Conservation (phyloP, 805 yeast genomes). For the Torulaspora maleeae region DNA sequence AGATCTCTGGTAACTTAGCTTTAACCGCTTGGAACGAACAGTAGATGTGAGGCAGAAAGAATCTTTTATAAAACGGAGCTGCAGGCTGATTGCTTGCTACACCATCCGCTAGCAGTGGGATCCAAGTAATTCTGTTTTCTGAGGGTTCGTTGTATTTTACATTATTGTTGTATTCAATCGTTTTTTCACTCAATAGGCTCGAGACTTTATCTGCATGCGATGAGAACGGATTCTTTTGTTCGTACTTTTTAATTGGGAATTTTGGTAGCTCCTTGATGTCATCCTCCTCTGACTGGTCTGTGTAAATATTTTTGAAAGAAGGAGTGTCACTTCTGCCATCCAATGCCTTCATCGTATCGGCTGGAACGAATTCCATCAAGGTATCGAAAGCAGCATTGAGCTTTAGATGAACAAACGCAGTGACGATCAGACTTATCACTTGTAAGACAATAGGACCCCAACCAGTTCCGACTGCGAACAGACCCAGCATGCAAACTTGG, state of each 20-base stretch:
- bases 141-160: slow-evolving; percentile 12
- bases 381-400: slow-evolving; percentile 62
- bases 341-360: slow-evolving; percentile 69
- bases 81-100: slow-evolving; percentile 32
- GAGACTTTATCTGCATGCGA: slow-evolving; percentile 6
- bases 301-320: slow-evolving; percentile 41
- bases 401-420: slow-evolving; percentile 64
- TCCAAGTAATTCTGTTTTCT: slow-evolving; percentile 31
- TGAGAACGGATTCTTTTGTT: slow-evolving; percentile 6
- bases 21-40: slow-evolving; percentile 46
- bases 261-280: slow-evolving; percentile 31
- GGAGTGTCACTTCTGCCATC: slow-evolving; percentile 66
- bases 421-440: slow-evolving; percentile 56
- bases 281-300: slow-evolving; percentile 11
- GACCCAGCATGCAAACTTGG: slow-evolving; percentile 77
- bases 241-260: slow-evolving; percentile 30
- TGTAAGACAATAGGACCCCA: slow-evolving; percentile 91
- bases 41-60: slow-evolving; percentile 53
- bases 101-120: slow-evolving; percentile 72
- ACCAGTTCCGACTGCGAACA: slow-evolving; percentile 84
- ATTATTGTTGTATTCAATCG: slow-evolving; percentile 8
- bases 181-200: slow-evolving; percentile 9
- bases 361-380: slow-evolving; percentile 54
- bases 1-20: slow-evolving; percentile 55
- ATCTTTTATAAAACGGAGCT: slow-evolving; percentile 44